phyloP scores from a whole-genome alignment of 139 green algal genomes.

The Chlorokybus atmophyticus region DNA sequence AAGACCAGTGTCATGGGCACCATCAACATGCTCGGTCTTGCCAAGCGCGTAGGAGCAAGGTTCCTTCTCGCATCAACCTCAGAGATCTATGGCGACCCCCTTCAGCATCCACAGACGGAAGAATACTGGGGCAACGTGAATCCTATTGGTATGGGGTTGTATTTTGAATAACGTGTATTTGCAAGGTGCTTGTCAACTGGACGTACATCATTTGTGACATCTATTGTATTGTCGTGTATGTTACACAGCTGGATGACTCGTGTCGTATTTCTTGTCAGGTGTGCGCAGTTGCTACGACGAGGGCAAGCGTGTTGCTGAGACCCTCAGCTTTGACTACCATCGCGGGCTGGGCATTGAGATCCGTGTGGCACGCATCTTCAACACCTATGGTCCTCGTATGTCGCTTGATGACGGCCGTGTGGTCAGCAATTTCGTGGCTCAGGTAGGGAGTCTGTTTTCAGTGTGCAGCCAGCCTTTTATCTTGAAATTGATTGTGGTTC shows the following conservation, averaged over 20 bases:
- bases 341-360: conserved; percentile 29
- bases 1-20: conserved; percentile 97
- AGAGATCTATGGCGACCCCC: conserved; percentile 96
- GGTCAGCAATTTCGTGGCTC: conserved; percentile 94
- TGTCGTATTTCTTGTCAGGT: too few species aligned
- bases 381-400: conserved; percentile 92
- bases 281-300: conserved; percentile 98
- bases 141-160: conserved; percentile 52
- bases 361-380: conserved; percentile 98
- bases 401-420: conserved; percentile 95
- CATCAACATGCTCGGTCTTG: conserved; percentile 98
- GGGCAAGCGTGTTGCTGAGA: conserved; percentile 95
- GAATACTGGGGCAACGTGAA: conserved; percentile 99
- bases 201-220: too few species aligned
- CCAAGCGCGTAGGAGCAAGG: conserved; percentile 77
- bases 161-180: conserved; percentile 27
- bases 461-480: too few species aligned
- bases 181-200: too few species aligned
- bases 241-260: too few species aligned
- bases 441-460: conserved; percentile 28
- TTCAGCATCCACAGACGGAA: conserved; percentile 95
- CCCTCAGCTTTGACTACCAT: conserved; percentile 90
- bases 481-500: too few species aligned
- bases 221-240: too few species aligned
- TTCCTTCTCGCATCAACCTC: conserved; percentile 87